Evolutionary conservation across 2,329 filamentous ascomycete species (phyloP).

Genomic region (Aspergillus ochraceus): DNA sequence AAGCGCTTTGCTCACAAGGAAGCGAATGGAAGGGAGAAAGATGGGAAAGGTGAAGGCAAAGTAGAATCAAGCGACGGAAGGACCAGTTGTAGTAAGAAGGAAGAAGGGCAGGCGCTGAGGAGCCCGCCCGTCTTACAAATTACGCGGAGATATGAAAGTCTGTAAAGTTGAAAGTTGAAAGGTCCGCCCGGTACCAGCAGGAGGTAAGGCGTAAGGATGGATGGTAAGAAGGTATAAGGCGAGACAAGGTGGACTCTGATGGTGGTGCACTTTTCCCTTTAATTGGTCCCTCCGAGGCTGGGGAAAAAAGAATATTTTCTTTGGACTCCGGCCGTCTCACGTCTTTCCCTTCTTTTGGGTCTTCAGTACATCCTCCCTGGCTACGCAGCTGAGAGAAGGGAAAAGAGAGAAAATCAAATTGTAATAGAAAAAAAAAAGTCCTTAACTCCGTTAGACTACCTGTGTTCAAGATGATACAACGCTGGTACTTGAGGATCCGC

Average conservation of each 20-base stretch:
- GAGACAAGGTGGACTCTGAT: conserved; percentile 4
- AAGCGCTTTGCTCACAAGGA: conserved; percentile 12
- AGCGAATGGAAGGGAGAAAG: neutral
- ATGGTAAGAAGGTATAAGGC: conserved; percentile 2
- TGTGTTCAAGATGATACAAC: conserved; percentile 20
- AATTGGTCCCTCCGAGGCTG: conserved; percentile 24
- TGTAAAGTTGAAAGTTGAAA: neutral
- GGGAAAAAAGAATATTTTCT: no score
- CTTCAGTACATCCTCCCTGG: neutral
- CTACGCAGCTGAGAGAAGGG: no score
- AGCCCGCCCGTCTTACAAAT: neutral
- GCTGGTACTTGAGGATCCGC: conserved; percentile 23
- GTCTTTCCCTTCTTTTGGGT: conserved; percentile 3
- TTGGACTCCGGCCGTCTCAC: no score
- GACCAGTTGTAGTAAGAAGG: conserved; percentile 1
- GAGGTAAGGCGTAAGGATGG: neutral
- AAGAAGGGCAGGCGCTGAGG: no score
- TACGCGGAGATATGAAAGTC: neutral
- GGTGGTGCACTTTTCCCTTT: conserved; percentile 21
- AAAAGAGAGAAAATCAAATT: neutral
- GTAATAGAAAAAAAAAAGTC: neutral
- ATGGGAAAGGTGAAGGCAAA: conserved; percentile 1
- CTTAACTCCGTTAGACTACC: no score
- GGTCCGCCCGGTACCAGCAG: neutral
- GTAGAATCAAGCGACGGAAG: conserved; percentile 6